Evolutionary conservation across 2,329 filamentous ascomycete species (phyloP).

Genomic region (Didymella lethalis): DNA sequence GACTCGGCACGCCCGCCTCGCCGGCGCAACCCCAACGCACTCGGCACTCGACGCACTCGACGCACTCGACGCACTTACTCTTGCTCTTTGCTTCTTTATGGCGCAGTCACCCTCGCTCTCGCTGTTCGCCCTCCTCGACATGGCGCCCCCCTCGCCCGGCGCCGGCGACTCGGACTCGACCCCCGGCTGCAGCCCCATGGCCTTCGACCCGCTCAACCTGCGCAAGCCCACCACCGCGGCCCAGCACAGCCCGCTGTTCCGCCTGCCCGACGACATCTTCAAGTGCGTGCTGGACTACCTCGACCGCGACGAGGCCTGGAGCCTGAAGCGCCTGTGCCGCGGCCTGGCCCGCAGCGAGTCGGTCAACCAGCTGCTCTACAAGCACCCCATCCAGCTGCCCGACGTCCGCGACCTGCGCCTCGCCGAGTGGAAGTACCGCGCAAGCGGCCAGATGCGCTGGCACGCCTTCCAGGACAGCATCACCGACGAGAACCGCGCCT

Average conservation of each 20-base stretch:
- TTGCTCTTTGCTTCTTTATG: too few relatives aligned
- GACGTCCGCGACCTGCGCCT: slow-evolving; percentile 45
- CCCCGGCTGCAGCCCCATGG: slow-evolving; percentile 35
- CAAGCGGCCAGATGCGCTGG: slow-evolving; percentile 41
- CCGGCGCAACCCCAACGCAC: neutral
- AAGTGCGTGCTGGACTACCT: slow-evolving; percentile 48
- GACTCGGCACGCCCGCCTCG: neutral
- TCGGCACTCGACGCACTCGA: too few relatives aligned
- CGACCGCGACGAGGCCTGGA: slow-evolving; percentile 43
- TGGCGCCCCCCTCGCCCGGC: slow-evolving; percentile 31
- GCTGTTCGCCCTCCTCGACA: slow-evolving; percentile 33
- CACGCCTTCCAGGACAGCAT: slow-evolving; percentile 43
- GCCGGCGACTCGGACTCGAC: slow-evolving; percentile 31
- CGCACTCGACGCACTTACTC: too few relatives aligned
- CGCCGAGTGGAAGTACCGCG: slow-evolving; percentile 46
- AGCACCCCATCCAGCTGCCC: slow-evolving; percentile 41
- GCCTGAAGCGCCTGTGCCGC: slow-evolving; percentile 44
- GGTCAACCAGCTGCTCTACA: slow-evolving; percentile 45
- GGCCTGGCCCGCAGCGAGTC: slow-evolving; percentile 43
- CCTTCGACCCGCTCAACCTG: slow-evolving; percentile 30
- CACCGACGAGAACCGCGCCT: slow-evolving; percentile 41
- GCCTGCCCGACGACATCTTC: slow-evolving; percentile 49
- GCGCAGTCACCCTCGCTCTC: slow-evolving; percentile 18
- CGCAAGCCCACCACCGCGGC: slow-evolving; percentile 26
- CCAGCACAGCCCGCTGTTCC: slow-evolving; percentile 39